phyloP scores from a whole-genome alignment of 352 stramenopile species.

The Pythium aphanidermatum region DNA sequence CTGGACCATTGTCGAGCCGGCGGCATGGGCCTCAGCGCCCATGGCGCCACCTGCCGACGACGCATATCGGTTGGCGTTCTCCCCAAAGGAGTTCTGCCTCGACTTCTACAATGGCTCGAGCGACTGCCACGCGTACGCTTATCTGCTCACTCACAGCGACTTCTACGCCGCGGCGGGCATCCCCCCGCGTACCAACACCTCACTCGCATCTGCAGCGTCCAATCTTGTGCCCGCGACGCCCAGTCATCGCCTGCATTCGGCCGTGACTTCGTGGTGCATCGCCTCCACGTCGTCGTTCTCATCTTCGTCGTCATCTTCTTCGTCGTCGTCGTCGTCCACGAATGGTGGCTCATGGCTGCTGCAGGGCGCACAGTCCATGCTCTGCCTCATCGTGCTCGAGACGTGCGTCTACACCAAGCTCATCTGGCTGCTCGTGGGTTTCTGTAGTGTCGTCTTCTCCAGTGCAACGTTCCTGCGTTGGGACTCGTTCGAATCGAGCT shows the following conservation, averaged over 20 bases:
- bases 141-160: constrained; percentile 30
- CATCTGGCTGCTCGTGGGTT: constrained; percentile 27
- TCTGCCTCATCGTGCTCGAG: constrained; percentile 56
- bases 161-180: constrained; percentile 1
- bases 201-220: constrained; percentile 2
- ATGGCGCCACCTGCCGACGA: too few species aligned
- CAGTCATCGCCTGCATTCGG: constrained; percentile 18
- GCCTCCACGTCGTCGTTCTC: too few species aligned
- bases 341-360: constrained; percentile 31
- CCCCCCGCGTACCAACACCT: background rate
- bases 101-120: constrained; percentile 23
- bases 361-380: constrained; percentile 41
- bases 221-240: constrained; percentile 4
- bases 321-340: background rate
- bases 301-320: too few species aligned
- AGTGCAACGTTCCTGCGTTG: constrained; percentile 20
- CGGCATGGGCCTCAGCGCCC: too few species aligned
- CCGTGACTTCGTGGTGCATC: constrained; percentile 40
- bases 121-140: constrained; percentile 36
- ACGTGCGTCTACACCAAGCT: constrained; percentile 41
- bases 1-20: constrained; percentile 17
- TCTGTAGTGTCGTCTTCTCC: constrained; percentile 7
- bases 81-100: constrained; percentile 43
- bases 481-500: constrained; percentile 11
- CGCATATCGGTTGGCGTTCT: constrained; percentile 33